These are phyloP conservation scores for Warburgia ugandensis DNA, from an alignment of 164 flowering plant species.

Conservation along the genomic window DNA sequence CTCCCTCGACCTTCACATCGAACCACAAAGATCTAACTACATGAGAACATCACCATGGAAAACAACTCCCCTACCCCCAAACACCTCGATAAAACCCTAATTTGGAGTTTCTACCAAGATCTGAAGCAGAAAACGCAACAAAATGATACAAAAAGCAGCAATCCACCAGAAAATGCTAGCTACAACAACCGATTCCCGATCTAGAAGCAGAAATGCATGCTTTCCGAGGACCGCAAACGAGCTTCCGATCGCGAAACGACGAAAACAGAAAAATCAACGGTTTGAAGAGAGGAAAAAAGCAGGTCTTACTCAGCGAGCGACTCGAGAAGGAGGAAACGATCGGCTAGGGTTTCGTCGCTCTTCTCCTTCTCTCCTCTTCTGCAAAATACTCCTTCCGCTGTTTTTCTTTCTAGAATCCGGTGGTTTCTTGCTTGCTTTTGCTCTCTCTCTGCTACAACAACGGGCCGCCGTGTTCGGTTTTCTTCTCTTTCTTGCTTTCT, in stretches of 20 bases:
- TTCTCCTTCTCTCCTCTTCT: not conserved
- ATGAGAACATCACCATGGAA: not conserved
- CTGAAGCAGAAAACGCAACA: not conserved
- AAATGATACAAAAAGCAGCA: not conserved
- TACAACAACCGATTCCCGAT: slow-evolving; percentile 3
- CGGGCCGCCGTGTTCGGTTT: slow-evolving; percentile 9
- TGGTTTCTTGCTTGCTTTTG: not conserved
- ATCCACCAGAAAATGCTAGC: not conserved
- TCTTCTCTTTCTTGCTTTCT: slow-evolving; percentile 1
- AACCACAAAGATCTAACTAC: slow-evolving; percentile 1
- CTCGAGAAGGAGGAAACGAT: not conserved
- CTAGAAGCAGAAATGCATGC: slow-evolving; percentile 5
- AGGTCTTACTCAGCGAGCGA: not conserved
- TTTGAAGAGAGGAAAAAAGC: not conserved
- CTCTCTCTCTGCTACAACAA: slow-evolving; percentile 1
- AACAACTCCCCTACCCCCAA: not conserved
- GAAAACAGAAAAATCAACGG: not conserved
- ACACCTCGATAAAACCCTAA: slow-evolving; percentile 1
- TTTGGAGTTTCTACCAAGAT: not conserved
- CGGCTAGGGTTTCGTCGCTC: slow-evolving; percentile 1
- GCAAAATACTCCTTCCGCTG: not conserved
- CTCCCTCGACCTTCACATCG: slow-evolving; percentile 1
- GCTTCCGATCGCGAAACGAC: slow-evolving; percentile 4
- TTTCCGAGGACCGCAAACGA: not conserved
- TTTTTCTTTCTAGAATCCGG: not conserved